Percentiles rank a stretch among this genome's conserved stretches.
Evolutionary conservation across 2,329 filamentous ascomycete genomes (phyloP).

Genomic region (Fusarium siculi): DNA sequence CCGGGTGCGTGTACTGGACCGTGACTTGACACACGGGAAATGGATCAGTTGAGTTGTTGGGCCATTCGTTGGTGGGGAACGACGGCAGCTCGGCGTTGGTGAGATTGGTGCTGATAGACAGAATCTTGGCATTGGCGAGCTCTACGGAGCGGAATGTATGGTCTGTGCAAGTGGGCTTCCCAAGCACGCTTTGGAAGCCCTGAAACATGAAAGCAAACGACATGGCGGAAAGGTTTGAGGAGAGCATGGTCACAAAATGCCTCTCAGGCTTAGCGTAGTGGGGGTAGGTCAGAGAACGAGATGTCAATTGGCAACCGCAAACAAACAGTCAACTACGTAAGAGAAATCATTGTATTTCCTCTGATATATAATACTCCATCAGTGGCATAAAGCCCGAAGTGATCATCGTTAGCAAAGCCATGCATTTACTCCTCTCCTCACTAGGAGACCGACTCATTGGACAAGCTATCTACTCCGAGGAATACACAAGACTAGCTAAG

Average conservation of each 20-base stretch:
- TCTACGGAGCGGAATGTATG: not conserved
- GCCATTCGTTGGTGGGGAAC: conserved; percentile 5
- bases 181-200: not conserved
- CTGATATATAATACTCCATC: not conserved
- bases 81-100: not conserved
- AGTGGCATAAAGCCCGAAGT: no score
- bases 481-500: not conserved
- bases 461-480: not conserved
- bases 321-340: not conserved
- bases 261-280: not conserved
- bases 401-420: not conserved
- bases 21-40: conserved; percentile 10
- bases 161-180: not conserved
- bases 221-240: not conserved
- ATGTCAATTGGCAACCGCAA: not conserved
- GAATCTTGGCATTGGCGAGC: not conserved
- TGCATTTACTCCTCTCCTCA: not conserved
- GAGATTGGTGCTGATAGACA: not conserved
- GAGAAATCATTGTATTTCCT: not conserved
- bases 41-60: not conserved
- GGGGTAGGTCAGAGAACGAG: no score
- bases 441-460: not conserved
- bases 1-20: conserved; percentile 26
- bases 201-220: not conserved
- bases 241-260: not conserved